These are phyloP conservation scores for Dactylellina parvicollis DNA, from an alignment of 2,329 filamentous ascomycete species.

Conservation along the genomic window DNA sequence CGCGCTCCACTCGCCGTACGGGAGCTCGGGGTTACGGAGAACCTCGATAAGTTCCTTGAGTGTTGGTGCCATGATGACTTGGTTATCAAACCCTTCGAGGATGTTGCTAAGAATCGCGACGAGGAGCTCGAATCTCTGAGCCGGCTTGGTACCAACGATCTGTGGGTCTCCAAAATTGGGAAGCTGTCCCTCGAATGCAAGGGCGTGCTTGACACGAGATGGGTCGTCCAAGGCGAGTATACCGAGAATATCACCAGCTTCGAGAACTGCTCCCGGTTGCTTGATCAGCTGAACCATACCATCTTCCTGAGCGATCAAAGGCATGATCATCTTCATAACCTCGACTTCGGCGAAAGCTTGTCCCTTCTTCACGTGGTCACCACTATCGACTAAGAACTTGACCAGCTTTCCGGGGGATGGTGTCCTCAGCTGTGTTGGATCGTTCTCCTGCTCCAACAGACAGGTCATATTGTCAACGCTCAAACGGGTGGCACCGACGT, in stretches of 20 bases:
- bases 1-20: conserved; percentile 95
- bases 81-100: conserved; percentile 93
- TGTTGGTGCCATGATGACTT: conserved; percentile 89
- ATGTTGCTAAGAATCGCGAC: conserved; percentile 85
- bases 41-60: conserved; percentile 91
- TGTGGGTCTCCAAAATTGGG: conserved; percentile 86
- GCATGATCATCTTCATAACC: conserved; percentile 99
- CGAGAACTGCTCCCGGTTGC: conserved; percentile 96
- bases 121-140: conserved; percentile 83
- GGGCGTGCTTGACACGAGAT: conserved; percentile 93
- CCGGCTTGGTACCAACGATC: conserved; percentile 87
- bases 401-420: conserved; percentile 97
- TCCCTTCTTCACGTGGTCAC: conserved; percentile 88
- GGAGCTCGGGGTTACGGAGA: conserved; percentile 85
- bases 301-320: conserved; percentile 90
- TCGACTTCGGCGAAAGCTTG: conserved; percentile 96
- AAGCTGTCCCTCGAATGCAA: conserved; percentile 90
- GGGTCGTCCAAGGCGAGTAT: conserved; percentile 96
- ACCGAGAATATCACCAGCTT: conserved; percentile 98
- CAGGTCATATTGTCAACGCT: conserved; percentile 99
- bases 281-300: conserved; percentile 98
- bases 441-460: conserved; percentile 96
- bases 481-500: conserved; percentile 91
- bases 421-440: conserved; percentile 93
- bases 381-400: conserved; percentile 96